These are phyloP conservation scores for Phlegmacium glaucopus DNA, from an alignment of 768 basidiomycete species.

Conservation along the genomic window DNA sequence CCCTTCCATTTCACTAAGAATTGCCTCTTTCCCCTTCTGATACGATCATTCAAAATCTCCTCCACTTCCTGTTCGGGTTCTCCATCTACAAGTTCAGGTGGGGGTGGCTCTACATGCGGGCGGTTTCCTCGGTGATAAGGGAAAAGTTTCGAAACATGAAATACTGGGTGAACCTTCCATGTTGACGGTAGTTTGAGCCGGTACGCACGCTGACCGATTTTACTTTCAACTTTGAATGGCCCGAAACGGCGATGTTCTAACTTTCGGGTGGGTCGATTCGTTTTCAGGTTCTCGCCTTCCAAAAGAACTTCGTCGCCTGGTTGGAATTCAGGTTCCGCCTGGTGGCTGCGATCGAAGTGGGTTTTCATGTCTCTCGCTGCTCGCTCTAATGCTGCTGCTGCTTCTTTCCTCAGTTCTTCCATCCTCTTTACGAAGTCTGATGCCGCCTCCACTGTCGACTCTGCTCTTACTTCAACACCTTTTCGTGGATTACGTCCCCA, in stretches of 20 bases:
- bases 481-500: background rate
- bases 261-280: background rate
- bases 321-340: background rate
- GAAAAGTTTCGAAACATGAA: constrained; percentile 3
- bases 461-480: background rate
- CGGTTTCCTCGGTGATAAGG: background rate
- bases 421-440: constrained; percentile 2
- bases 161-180: constrained; percentile 3
- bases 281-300: constrained; percentile 2
- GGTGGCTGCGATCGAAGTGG: background rate
- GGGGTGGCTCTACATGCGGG: background rate
- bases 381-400: constrained; percentile 2
- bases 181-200: background rate
- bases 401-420: constrained; percentile 1
- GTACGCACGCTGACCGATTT: constrained; percentile 4
- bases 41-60: no score
- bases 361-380: constrained; percentile 6
- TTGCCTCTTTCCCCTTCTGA: no score
- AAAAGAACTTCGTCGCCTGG: constrained; percentile 2
- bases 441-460: background rate
- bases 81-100: no score
- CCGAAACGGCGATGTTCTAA: constrained; percentile 3
- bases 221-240: constrained; percentile 6
- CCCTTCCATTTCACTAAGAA: no score
- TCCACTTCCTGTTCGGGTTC: no score